Base-by-base conservation (phyloP, 345 rosid genomes). In the Eucalyptus lansdowneana region DNA sequence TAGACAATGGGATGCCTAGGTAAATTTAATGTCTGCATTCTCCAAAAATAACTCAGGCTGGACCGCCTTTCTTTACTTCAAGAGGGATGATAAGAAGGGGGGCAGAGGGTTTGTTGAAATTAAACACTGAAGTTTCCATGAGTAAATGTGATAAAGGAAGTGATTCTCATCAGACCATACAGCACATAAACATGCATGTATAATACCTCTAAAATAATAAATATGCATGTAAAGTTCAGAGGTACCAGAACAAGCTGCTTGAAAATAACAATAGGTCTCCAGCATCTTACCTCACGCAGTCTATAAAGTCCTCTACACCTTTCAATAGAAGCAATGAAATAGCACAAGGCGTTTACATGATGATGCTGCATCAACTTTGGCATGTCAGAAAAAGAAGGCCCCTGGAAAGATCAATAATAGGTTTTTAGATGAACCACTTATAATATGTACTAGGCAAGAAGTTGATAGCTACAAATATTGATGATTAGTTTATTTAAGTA, bases 311-410 rank as follows among this genome's bases (percentile, higher is more conserved):
- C 50, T 47, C 50, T 47, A 47, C 50, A 47, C 50, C 50, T 47
- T 2, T 47, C 50, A 47, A 47, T 47, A 47, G 50, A 47, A 47
- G 50, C 50, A 47, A 47, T 90, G 90, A 97, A 96, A 88, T 93
- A 93, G 92, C 93, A 92, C 86, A 96, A 86, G 13, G 97, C 96
- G 87, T 90, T 88, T 86, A 91, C 94, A 86, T 93, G 95, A 89
- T 93, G 89, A 85, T 93, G 90, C 88, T 91, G 93, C 91, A 94
- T 89, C 91, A 89, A 87, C 89, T 91, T 93, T 89, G 95, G 93
- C 90, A 96, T 80, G 88, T 93, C 92, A 49, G 92, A 87, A 91
- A 96, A 93, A 90, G 89, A 85, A 87, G 91, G 92, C 87, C 99
- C 99, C 99, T 97, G 94, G 88, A 94, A 87, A 91, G 90, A 27